Conservation (phyloP, 345 rosid genomes). For the Lepidium didymum region DNA sequence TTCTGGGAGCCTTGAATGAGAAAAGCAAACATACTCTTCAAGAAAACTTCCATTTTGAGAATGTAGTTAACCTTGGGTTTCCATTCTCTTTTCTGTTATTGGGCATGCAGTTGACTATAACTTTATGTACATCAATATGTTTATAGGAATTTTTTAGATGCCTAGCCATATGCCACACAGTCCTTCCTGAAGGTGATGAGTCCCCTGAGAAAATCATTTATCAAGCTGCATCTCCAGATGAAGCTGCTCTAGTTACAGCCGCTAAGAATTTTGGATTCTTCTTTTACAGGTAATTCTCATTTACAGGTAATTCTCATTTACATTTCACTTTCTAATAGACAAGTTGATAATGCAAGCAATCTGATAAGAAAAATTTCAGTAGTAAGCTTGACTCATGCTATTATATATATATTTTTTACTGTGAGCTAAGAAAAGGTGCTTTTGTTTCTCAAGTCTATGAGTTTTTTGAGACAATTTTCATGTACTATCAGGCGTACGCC, state of each 20-base stretch:
- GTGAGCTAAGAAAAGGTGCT: slow-evolving; percentile 3
- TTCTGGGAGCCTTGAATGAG: slow-evolving; percentile 1
- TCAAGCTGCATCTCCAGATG: slow-evolving; percentile 98
- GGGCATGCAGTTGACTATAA: background rate
- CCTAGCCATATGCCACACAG: slow-evolving; percentile 93
- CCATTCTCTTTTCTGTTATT: background rate
- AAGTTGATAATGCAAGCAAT: background rate
- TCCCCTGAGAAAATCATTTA: slow-evolving; percentile 73
- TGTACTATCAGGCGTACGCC: slow-evolving; percentile 73
- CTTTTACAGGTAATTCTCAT: slow-evolving; percentile 57
- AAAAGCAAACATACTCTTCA: background rate
- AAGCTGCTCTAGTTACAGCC: slow-evolving; percentile 87
- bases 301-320: slow-evolving; percentile 32
- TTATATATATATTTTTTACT: too few species aligned
- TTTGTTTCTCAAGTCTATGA: slow-evolving; percentile 7
- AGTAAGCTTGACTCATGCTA: background rate
- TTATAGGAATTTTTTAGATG: slow-evolving; percentile 89
- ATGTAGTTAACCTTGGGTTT: background rate
- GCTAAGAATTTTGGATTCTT: slow-evolving; percentile 95
- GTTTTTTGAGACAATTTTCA: slow-evolving; percentile 18
- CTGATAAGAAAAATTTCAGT: background rate
- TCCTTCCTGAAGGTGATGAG: slow-evolving; percentile 89
- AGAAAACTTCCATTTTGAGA: background rate
- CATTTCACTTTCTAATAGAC: background rate
- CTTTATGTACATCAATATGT: background rate